Base-by-base conservation (phyloP, 2,329 filamentous ascomycete species). In the Leptosphaerulina australis region DNA sequence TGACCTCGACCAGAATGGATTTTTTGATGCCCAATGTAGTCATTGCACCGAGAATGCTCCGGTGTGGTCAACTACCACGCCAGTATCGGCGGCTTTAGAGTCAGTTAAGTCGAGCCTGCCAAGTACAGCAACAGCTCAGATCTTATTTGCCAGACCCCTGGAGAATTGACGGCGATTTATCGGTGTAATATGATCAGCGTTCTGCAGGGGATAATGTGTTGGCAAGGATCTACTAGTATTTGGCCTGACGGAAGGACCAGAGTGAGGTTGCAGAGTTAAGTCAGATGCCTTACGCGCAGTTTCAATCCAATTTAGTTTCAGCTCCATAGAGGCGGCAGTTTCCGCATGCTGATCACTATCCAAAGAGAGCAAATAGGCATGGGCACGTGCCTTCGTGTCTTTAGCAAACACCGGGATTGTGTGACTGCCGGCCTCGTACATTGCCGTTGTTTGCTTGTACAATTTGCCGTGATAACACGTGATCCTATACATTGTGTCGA, bases 161-260 rank as follows among this genome's bases (percentile, higher is more conserved):
- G 15, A 11, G 12, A 12, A 14, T n/a, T 4, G 4, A 21, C 41
- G 48, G 48, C 30, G 9, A 45, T 40, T 36, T 20, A 37, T 45
- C 41, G 40, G 40, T 11, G 22, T 30, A 45, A 41, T 46, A 39
- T 17, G 37, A 40, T 45, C 25, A 7, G 41, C 37, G 36, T 46
- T 26, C 46, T 46, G 36, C 30, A 51, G 48, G 7, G 10, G 26
- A 6, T 28, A 29, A 33, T 33, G 25, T 22, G 41, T 41, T 20
- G 12, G 20, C 41, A 44, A 37, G 15, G 37, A 36, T 41, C 41
- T 35, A 15, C 35, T 40, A 25, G 9, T 21, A 10, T 11, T 26
- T 34, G 29, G 25, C 36, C 24, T 50, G 29, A 36, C 36, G 10
- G 10, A 18, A 21, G 15, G 39, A 29, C 34, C 30, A 45, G 18